Evolutionary conservation across 148 eudicot species (phyloP).

Genomic region (Camellia japonica): DNA sequence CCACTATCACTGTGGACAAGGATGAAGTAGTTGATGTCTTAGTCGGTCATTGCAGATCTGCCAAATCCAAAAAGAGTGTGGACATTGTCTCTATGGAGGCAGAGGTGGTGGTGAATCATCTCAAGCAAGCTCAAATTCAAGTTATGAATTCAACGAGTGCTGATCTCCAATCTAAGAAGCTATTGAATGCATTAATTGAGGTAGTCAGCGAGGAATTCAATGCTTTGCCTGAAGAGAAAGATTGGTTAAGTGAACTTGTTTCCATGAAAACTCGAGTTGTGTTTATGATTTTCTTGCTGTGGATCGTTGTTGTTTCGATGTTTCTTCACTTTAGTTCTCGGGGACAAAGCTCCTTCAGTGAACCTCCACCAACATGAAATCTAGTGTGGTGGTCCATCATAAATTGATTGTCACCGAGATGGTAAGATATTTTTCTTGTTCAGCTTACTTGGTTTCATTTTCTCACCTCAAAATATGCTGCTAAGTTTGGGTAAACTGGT

Average conservation of each 20-base stretch:
- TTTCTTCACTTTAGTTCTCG: slow-evolving; percentile 19
- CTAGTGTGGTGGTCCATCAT: not conserved
- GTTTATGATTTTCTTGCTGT: slow-evolving; percentile 30
- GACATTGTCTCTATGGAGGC: slow-evolving; percentile 26
- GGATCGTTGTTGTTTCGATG: slow-evolving; percentile 26
- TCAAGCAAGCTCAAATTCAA: slow-evolving; percentile 43
- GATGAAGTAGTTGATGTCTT: slow-evolving; percentile 14
- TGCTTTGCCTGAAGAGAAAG: slow-evolving; percentile 40
- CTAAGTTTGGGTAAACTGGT: not conserved
- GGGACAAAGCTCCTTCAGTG: slow-evolving; percentile 22
- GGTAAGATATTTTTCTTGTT: not conserved
- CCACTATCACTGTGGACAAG: slow-evolving; percentile 20
- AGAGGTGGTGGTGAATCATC: slow-evolving; percentile 43
- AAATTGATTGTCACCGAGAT: not conserved
- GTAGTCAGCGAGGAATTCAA: slow-evolving; percentile 39
- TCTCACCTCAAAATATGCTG: not conserved
- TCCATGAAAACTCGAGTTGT: slow-evolving; percentile 25
- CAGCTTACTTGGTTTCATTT: not conserved
- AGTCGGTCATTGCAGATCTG: not conserved
- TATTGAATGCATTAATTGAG: slow-evolving; percentile 41
- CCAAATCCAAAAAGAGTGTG: not conserved
- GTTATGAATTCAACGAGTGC: slow-evolving; percentile 33
- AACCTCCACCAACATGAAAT: slow-evolving; percentile 49
- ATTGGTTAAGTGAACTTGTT: slow-evolving; percentile 26
- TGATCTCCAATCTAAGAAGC: slow-evolving; percentile 40